Base-by-base conservation (phyloP, 169 alveolate genomes). In the Cryptosporidium parvum region DNA sequence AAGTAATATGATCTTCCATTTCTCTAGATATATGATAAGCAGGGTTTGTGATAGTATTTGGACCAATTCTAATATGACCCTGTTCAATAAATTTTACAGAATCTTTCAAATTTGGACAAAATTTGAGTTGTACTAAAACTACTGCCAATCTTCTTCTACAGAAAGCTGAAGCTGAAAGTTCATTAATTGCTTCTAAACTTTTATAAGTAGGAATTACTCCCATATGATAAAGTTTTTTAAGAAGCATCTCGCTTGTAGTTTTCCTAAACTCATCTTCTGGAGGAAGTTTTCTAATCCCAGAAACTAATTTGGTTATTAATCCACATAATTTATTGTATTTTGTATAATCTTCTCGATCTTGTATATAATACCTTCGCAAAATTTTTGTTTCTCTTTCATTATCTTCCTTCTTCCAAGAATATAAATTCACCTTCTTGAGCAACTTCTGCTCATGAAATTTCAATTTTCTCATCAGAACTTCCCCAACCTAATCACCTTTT, bases 381-480 rank as follows among this genome's bases (percentile, higher is more conserved):
- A 98, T 95, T 80, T 94, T 93, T 23, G 97, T 95, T 92, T 97
- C 99, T 52, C 99, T 92, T 80, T 96, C 95, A 58, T 94, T 94
- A 26, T 93, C 93, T 33, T 97, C 98, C 52, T 96, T 96, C 91
- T 97, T 98, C 99, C 99, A 98, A 87, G 97, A 97, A 89, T 94
- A 97, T 45, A 97, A 96, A 93, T 98, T 98, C 35, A 96, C 98
- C 94, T 97, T 97, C 94, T 97, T 98, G 68, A 97, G 92, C 45
- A 98, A 93, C 92, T 98, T 98, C 92, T 97, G 97, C 96, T 98
- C 99, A 72, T 98, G 99, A 92, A 93, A 96, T 93, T 98, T 98
- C 71, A 98, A 95, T 93, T 97, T 95, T 93, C 99, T 95, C 99
- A 98, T 98, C 86, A n/a, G 29, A 26, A 56, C 35, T 26, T 42